Conservation (phyloP, 1,284 basidiomycete species). For the Neolentinus lepideus region DNA sequence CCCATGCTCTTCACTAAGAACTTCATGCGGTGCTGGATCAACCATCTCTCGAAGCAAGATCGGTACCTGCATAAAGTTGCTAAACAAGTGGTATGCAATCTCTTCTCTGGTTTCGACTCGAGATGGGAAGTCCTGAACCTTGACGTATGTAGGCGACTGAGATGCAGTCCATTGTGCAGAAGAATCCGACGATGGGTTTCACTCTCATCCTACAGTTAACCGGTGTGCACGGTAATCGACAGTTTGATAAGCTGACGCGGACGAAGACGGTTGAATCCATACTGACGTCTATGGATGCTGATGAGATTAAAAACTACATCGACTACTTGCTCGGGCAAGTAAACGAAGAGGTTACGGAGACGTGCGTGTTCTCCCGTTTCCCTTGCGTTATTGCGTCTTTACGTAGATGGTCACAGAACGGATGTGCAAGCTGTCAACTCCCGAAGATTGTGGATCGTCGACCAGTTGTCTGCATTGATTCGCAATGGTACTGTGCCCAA, state of each 20-base stretch:
- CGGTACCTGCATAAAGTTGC: conserved; percentile 88
- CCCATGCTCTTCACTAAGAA: conserved; percentile 92
- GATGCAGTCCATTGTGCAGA: conserved; percentile 70
- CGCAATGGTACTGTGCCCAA: conserved; percentile 81
- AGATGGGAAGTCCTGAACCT: conserved; percentile 22
- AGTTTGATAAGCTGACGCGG: conserved; percentile 90
- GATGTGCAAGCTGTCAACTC: conserved; percentile 42
- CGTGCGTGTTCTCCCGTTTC: conserved; percentile 28
- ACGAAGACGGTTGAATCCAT: conserved; percentile 92
- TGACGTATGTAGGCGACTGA: conserved; percentile 49
- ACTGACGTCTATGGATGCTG: conserved; percentile 66
- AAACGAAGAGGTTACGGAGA: conserved; percentile 36
- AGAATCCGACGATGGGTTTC: conserved; percentile 78
- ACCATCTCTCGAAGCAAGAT: conserved; percentile 85
- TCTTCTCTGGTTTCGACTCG: conserved; percentile 50
- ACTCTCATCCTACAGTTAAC: conserved; percentile 83
- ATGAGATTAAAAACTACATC: conserved; percentile 78
- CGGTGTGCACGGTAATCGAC: conserved; percentile 78
- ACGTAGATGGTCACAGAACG: conserved; percentile 26
- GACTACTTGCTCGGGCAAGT: conserved; percentile 62
- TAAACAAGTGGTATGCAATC: conserved; percentile 56
- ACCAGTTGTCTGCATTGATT: conserved; percentile 78
- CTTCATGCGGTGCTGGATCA: conserved; percentile 96
- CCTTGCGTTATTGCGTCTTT: conserved; percentile 9
- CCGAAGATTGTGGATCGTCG: conserved; percentile 76